Base-by-base conservation (phyloP, 2,329 filamentous ascomycete species). In the Alternaria brassicae region DNA sequence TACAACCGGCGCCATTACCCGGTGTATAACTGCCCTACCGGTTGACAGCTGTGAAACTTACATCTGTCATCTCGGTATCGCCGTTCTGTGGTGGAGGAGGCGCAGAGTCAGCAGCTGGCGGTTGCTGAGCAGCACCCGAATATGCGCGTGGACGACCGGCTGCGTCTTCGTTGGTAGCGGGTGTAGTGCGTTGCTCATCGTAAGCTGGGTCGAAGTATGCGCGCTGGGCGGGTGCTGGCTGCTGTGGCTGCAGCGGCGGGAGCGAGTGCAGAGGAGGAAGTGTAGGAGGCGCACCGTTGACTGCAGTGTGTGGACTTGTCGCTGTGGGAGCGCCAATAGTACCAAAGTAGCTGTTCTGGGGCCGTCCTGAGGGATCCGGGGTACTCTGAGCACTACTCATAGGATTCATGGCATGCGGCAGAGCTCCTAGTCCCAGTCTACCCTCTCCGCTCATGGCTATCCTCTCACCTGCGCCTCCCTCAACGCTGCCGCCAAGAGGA, bases 31-130 rank as follows among this genome's bases (percentile, higher is more conserved):
- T 7, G 28, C 50, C 17, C 68, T 74, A 78, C 55, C 74, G 71
- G 63, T 78, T 79, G 15, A 76, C 76, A 19, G 77, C 67, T 15
- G 77, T 75, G 61, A 79, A 79, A 8, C 72, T 74, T 23, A 69
- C 74, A 32, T 79, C 77, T n/a, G 65, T 68, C 78, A 80, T 80
- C 65, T 80, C 78, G 1, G 73, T 77, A 36, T 78, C 76, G n/a
- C 78, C 77, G 41, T 79, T 78, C 63, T 73, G 71, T 28, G 66
- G 66, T 15, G 53, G 32, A n/a, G 28, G 51, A 7, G 59, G 30
- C 37, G 71, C 64, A 15, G 60, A 58, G 21, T 72, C 71, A 4
- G 67, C 40, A 6, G 65, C 23, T 17, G 59, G 40, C 21, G 56
- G 62, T 10, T 63, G 60, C 34, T 71, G 65, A 0, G 73, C 54